Evolutionary conservation across 148 eudicot genomes (phyloP).

Genomic region (Cornus controversa): DNA sequence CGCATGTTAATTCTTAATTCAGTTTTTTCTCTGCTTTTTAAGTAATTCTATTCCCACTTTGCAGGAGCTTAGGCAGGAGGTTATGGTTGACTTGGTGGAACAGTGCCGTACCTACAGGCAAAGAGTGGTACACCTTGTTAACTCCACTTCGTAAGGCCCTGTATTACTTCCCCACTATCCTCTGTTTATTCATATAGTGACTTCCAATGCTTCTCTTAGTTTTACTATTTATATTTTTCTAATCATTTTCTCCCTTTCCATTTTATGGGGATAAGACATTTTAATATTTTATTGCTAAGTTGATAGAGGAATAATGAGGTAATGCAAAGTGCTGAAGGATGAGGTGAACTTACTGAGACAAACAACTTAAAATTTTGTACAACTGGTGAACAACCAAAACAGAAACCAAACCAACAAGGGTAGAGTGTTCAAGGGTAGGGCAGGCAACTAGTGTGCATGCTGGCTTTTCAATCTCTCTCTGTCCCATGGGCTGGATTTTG

Average conservation of each 20-base stretch:
- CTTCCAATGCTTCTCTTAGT: neutral
- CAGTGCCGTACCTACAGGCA: constrained; percentile 94
- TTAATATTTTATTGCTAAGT: neutral
- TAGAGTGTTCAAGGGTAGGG: too few species aligned
- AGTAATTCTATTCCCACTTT: constrained; percentile 12
- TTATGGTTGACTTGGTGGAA: constrained; percentile 86
- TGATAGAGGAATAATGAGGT: neutral
- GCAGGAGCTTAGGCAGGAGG: constrained; percentile 90
- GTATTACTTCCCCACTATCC: constrained; percentile 13
- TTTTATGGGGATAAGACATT: neutral
- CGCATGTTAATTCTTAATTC: neutral
- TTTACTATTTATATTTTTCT: neutral
- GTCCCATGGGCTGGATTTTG: too few species aligned
- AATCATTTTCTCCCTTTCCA: neutral
- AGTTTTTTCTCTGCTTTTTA: neutral
- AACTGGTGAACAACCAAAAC: neutral
- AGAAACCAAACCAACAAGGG: neutral
- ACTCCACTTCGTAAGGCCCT: constrained; percentile 94
- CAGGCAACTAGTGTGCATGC: too few species aligned
- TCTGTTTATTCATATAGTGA: neutral
- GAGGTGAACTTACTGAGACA: neutral
- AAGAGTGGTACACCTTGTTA: constrained; percentile 95
- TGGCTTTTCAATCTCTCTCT: too few species aligned
- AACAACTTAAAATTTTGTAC: neutral
- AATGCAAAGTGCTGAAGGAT: neutral